Conservation (phyloP, 2,329 filamentous ascomycete genomes). For the Dothideomycetidae sp. region DNA sequence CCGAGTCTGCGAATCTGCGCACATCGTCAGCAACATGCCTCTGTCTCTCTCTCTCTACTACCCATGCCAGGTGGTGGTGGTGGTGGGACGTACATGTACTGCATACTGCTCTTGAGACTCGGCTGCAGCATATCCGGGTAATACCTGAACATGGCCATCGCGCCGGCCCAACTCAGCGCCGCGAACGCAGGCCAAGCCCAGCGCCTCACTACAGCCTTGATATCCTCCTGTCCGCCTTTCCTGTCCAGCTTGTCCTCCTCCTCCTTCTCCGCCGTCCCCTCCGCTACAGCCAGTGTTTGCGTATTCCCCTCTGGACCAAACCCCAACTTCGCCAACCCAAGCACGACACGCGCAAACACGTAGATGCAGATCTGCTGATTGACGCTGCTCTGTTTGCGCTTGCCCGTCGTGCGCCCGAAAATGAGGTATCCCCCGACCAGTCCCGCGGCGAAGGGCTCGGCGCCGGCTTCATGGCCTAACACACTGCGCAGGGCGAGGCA, state of each 20-base stretch:
- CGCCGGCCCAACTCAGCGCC: conserved; percentile 73
- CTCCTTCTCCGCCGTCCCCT: no score
- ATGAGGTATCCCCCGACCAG: conserved; percentile 82
- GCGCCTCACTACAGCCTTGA: conserved; percentile 29
- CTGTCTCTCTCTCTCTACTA: no score
- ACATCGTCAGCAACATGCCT: neutral
- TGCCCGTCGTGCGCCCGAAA: conserved; percentile 67
- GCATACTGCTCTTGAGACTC: conserved; percentile 90
- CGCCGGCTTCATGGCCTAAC: conserved; percentile 44
- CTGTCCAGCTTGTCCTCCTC: no score
- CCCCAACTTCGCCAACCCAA: conserved; percentile 58
- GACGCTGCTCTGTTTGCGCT: conserved; percentile 57
- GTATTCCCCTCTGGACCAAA: no score
- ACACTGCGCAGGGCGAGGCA: conserved; percentile 58
- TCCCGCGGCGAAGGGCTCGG: conserved; percentile 76
- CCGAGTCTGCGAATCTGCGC: conserved; percentile 7
- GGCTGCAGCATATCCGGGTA: conserved; percentile 83
- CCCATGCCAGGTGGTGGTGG: neutral
- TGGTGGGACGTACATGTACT: conserved; percentile 63
- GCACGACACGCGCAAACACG: conserved; percentile 79
- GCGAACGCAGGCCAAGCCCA: conserved; percentile 92
- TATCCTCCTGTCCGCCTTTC: conserved; percentile 27
- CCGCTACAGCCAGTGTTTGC: no score
- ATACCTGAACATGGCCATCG: conserved; percentile 92
- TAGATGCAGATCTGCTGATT: conserved; percentile 98